Percentiles rank a stretch among this genome's conserved stretches.
phyloP scores from a whole-genome alignment of 192 early-diverging fungal species.

The Powellomyces hirtus region DNA sequence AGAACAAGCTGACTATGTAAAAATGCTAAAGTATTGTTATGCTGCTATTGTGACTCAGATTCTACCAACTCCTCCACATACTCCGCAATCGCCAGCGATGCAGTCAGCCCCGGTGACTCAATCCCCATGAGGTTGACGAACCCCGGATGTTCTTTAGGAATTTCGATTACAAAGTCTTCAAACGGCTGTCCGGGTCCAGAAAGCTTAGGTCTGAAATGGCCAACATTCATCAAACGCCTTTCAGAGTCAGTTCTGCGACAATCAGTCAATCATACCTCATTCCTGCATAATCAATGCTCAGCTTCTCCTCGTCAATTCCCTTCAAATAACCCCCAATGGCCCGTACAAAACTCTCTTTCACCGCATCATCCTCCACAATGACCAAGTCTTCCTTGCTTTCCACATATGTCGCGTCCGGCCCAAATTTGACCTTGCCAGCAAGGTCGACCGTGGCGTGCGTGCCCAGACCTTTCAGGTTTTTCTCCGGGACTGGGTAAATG shows the following conservation, averaged over 20 bases:
- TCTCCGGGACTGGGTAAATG: slow-evolving; percentile 80
- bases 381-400: slow-evolving; percentile 60
- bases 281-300: slow-evolving; percentile 72
- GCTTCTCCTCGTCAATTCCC: slow-evolving; percentile 47
- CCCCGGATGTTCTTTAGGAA: slow-evolving; percentile 45
- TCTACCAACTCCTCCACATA: too few relatives aligned
- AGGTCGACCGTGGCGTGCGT: slow-evolving; percentile 80
- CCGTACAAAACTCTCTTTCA: slow-evolving; percentile 39
- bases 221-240: not conserved
- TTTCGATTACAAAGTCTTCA: slow-evolving; percentile 72
- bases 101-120: slow-evolving; percentile 84
- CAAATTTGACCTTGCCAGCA: slow-evolving; percentile 72
- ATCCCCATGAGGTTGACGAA: slow-evolving; percentile 81
- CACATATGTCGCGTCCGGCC: slow-evolving; percentile 71
- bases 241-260: not conserved
- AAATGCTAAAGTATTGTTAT: too few relatives aligned
- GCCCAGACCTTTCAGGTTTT: slow-evolving; percentile 67
- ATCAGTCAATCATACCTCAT: slow-evolving; percentile 52
- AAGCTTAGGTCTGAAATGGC: slow-evolving; percentile 69
- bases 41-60: too few relatives aligned
- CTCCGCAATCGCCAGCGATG: slow-evolving; percentile 77
- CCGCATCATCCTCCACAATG: slow-evolving; percentile 35
- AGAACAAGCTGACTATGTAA: too few relatives aligned
- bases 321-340: slow-evolving; percentile 69
- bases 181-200: slow-evolving; percentile 67